Conservation (phyloP, 1,284 basidiomycete genomes). For the Inonotus hispidus region DNA sequence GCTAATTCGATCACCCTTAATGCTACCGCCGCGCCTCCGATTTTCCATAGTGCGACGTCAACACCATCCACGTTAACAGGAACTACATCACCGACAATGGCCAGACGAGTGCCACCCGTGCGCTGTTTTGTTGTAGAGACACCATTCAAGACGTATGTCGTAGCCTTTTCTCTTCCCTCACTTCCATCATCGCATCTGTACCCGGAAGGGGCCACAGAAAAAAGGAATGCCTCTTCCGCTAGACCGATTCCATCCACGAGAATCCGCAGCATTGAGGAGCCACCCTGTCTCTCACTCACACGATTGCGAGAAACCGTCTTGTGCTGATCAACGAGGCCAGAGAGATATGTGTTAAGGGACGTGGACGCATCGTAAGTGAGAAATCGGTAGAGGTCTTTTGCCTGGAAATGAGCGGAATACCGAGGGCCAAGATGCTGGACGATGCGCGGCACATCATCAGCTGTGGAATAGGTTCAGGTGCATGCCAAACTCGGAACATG, state of each 20-base stretch:
- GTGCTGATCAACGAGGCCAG: conserved; percentile 27
- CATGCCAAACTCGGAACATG: neutral
- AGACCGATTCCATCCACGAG: conserved; percentile 50
- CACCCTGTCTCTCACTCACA: conserved; percentile 25
- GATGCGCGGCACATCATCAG: conserved; percentile 60
- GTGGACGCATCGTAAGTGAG: conserved; percentile 76
- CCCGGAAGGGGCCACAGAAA: conserved; percentile 41
- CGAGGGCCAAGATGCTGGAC: conserved; percentile 73
- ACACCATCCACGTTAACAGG: conserved; percentile 57
- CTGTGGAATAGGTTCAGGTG: conserved; percentile 29
- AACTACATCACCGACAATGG: conserved; percentile 48
- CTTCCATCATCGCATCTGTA: conserved; percentile 14
- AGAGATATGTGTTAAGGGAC: conserved; percentile 66
- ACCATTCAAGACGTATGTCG: conserved; percentile 6
- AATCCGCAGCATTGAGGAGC: conserved; percentile 41
- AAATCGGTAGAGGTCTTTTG: conserved; percentile 54
- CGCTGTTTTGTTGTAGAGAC: neutral
- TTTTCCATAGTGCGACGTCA: conserved; percentile 76
- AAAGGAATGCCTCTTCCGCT: conserved; percentile 42
- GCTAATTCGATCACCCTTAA: conserved; percentile 79
- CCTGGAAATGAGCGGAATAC: conserved; percentile 68
- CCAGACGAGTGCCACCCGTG: neutral
- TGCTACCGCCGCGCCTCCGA: conserved; percentile 77
- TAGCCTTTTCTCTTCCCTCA: neutral
- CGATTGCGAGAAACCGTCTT: conserved; percentile 10